phyloP scores from a whole-genome alignment of 2,329 filamentous ascomycete genomes.

The Penicillium sp. region DNA sequence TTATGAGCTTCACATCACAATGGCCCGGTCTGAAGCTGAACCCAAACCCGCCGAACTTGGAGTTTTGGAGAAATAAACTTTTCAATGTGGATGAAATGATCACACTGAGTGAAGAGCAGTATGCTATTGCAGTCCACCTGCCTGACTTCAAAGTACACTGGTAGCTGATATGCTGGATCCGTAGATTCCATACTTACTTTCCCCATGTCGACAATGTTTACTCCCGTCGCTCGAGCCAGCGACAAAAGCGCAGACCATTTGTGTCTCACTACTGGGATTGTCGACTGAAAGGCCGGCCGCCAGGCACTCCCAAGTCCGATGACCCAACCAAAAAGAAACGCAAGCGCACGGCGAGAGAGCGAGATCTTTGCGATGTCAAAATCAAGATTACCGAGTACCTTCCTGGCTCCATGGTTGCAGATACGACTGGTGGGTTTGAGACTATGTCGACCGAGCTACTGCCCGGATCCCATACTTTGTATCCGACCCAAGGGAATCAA shows the following conservation, averaged over 20 bases:
- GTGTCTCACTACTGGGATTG: slow-evolving; percentile 82
- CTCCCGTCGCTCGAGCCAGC: slow-evolving; percentile 74
- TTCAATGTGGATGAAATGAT: slow-evolving; percentile 72
- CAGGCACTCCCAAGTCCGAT: slow-evolving; percentile 71
- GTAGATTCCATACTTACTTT: slow-evolving; percentile 71
- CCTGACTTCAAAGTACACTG: too few species aligned
- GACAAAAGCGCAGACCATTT: slow-evolving; percentile 75
- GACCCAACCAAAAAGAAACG: slow-evolving; percentile 78
- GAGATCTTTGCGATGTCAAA: slow-evolving; percentile 78
- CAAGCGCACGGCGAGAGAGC: slow-evolving; percentile 66
- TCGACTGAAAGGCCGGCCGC: slow-evolving; percentile 69
- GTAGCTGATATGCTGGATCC: slow-evolving; percentile 1
- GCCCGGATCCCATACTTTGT: slow-evolving; percentile 23
- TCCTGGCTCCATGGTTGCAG: slow-evolving; percentile 38
- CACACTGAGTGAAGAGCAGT: slow-evolving; percentile 68
- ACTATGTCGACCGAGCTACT: slow-evolving; percentile 20
- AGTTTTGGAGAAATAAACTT: slow-evolving; percentile 63
- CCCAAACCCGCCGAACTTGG: slow-evolving; percentile 60
- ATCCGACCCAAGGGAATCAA: slow-evolving; percentile 20
- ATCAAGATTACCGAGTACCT: slow-evolving; percentile 81
- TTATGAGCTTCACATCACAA: slow-evolving; percentile 24
- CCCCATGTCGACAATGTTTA: slow-evolving; percentile 80
- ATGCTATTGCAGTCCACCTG: slow-evolving; percentile 33
- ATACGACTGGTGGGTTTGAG: slow-evolving; percentile 17
- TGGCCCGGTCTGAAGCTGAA: slow-evolving; percentile 49